Base-by-base conservation (phyloP, 2,329 filamentous ascomycete species). In the Aureobasidium mangrovei region DNA sequence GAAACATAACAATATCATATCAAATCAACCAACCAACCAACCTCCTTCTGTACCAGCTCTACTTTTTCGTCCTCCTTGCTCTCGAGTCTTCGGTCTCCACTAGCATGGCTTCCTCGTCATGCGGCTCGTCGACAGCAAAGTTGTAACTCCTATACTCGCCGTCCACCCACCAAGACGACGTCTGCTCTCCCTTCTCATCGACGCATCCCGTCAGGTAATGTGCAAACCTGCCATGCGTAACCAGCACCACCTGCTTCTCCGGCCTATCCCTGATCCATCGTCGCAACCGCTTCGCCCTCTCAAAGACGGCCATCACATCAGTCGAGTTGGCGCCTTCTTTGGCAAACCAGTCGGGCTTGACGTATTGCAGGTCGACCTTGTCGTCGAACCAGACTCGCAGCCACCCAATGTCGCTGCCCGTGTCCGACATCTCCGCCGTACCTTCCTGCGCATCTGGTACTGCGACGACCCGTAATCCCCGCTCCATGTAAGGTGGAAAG, bases 141-240 rank as follows among this genome's bases (percentile, higher is more conserved):
- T 35, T 53, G 56, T 62, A 67, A 3, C 61, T 66, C 32, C 64
- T 55, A 27, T 64, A 32, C 55, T 66, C 64, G 4, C 63, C 60
- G 54, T 66, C 63, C 9, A 59, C 58, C 61, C 60, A 66, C 63
- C 63, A 64, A 27, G 60, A 59, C 49, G 63, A 64, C 31, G 61
- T 65, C 58, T 65, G 62, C 51, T 63, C 42, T 3, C 64, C 64
- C 10, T 61, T 40, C 35, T 63, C 62, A 57, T 62, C 57, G 8
- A 66, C 63, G 18, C 65, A 60, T 3, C 62, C 61, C 12, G 61
- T 62, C 46, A 63, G 39, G 39, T 59, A 66, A 53, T 66, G 64
- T 47, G 60, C 61, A 51, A 66, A 65, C 54, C 62, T 62, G 7
- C 64, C 64, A 58, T 65, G 64, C 38, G 55, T 59, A 7, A 66